These are phyloP conservation scores for Amanita muscaria DNA, from an alignment of 768 basidiomycete species.

Conservation along the genomic window DNA sequence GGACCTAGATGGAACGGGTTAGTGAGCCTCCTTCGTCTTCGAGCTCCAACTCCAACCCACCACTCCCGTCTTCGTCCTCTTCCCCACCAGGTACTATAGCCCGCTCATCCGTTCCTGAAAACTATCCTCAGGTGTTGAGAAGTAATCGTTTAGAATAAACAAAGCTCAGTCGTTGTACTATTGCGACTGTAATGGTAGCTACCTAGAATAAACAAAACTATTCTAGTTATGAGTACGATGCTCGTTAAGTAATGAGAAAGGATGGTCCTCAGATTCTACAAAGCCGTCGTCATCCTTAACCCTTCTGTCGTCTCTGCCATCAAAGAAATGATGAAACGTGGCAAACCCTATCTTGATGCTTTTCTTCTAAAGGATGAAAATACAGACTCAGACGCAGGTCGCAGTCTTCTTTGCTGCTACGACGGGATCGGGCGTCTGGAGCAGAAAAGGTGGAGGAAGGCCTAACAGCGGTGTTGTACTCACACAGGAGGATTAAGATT, in stretches of 20 bases:
- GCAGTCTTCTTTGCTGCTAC: too few relatives aligned
- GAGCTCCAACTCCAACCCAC: too few relatives aligned
- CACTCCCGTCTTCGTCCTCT: conserved; percentile 15
- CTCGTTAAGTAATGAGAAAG: too few relatives aligned
- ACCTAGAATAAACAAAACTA: too few relatives aligned
- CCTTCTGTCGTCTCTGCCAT: conserved; percentile 88
- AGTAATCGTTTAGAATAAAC: too few relatives aligned
- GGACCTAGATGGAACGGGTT: too few relatives aligned
- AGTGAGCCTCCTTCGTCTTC: too few relatives aligned
- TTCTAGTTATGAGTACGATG: too few relatives aligned
- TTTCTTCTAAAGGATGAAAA: conserved; percentile 94
- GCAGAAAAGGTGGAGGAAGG: conserved; percentile 76
- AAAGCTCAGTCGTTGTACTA: too few relatives aligned
- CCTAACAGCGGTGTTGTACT: conserved; percentile 91
- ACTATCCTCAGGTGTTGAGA: conserved; percentile 92
- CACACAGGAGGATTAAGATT: conserved; percentile 83
- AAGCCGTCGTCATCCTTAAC: conserved; percentile 90
- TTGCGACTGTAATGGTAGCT: too few relatives aligned
- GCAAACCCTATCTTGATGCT: conserved; percentile 94
- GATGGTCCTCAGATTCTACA: conserved; percentile 99
- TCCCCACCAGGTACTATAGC: conserved; percentile 47
- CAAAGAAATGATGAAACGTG: conserved; percentile 93
- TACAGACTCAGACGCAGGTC: conserved; percentile 84
- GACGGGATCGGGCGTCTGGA: conserved; percentile 28
- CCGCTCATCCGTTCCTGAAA: conserved; percentile 80